phyloP scores from a whole-genome alignment of 305 asterid genomes.

The Solanum chacoense region DNA sequence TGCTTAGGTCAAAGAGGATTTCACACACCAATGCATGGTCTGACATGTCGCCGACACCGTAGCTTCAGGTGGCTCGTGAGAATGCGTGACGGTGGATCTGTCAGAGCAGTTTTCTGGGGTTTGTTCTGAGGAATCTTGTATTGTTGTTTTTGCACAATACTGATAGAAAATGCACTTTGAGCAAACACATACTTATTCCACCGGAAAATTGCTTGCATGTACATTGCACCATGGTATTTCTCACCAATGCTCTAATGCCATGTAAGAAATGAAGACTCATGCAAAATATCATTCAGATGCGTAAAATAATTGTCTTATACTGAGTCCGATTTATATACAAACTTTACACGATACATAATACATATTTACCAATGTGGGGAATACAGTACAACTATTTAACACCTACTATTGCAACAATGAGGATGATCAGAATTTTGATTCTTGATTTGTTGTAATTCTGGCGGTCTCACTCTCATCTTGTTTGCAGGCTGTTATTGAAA shows the following conservation, averaged over 20 bases:
- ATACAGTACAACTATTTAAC: not conserved
- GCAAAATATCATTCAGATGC: not conserved
- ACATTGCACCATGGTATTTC: not conserved
- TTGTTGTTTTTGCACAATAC: not conserved
- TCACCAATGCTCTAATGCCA: not conserved
- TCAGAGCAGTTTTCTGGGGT: not conserved
- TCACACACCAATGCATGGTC: not conserved
- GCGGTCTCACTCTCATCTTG: slow-evolving; percentile 10
- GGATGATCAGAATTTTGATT: not conserved
- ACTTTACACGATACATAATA: not conserved
- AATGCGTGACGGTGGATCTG: not conserved
- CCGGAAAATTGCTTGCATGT: not conserved
- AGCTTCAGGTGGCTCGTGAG: not conserved
- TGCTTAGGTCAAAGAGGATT: not conserved
- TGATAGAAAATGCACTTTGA: not conserved
- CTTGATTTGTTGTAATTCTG: not conserved
- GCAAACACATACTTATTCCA: not conserved
- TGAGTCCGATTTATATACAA: not conserved
- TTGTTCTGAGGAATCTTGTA: not conserved
- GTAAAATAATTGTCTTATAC: not conserved
- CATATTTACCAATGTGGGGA: not conserved
- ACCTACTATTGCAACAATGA: not conserved
- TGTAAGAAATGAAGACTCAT: not conserved
- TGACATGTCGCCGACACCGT: not conserved
- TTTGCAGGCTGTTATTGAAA: slow-evolving; percentile 89